These are phyloP conservation scores for Cladophialophora psammophila DNA, from an alignment of 2,329 filamentous ascomycete genomes.

Conservation along the genomic window DNA sequence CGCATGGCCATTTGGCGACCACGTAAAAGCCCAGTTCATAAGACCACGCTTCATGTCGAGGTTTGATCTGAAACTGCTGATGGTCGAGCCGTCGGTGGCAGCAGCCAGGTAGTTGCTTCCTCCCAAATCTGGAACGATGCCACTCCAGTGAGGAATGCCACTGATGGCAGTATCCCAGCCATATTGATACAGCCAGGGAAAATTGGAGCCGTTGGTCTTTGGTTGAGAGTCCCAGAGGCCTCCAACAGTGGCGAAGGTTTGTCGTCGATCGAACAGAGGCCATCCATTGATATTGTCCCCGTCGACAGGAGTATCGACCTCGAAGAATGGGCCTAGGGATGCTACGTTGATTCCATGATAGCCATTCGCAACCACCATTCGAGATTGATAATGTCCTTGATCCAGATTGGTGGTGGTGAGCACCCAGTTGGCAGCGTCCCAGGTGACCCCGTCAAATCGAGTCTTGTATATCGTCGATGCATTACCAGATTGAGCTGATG, in stretches of 20 bases:
- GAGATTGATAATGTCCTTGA: constrained; percentile 67
- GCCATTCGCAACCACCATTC: constrained; percentile 67
- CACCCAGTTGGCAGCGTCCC: constrained; percentile 66
- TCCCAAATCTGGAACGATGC: constrained; percentile 64
- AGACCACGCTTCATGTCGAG: constrained; percentile 70
- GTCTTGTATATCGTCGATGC: constrained; percentile 53
- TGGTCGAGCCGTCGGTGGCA: constrained; percentile 63
- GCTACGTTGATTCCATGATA: constrained; percentile 71
- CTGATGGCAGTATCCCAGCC: constrained; percentile 74
- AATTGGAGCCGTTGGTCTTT: constrained; percentile 67
- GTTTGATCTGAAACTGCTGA: constrained; percentile 67
- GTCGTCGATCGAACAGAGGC: constrained; percentile 69
- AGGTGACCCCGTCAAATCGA: constrained; percentile 61
- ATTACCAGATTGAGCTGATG: constrained; percentile 29
- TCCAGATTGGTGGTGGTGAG: constrained; percentile 62
- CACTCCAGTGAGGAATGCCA: constrained; percentile 73
- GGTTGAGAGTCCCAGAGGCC: constrained; percentile 71
- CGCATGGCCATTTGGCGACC: constrained; percentile 62
- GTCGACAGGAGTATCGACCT: constrained; percentile 59
- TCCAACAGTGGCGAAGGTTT: constrained; percentile 71
- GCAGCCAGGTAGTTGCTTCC: constrained; percentile 65
- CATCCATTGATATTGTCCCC: constrained; percentile 68
- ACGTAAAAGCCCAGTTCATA: constrained; percentile 70
- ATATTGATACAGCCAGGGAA: constrained; percentile 72
- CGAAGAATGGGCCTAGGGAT: constrained; percentile 69